Evolutionary conservation across 2,329 filamentous ascomycete genomes (phyloP).

Genomic region (Alternaria postmessia): DNA sequence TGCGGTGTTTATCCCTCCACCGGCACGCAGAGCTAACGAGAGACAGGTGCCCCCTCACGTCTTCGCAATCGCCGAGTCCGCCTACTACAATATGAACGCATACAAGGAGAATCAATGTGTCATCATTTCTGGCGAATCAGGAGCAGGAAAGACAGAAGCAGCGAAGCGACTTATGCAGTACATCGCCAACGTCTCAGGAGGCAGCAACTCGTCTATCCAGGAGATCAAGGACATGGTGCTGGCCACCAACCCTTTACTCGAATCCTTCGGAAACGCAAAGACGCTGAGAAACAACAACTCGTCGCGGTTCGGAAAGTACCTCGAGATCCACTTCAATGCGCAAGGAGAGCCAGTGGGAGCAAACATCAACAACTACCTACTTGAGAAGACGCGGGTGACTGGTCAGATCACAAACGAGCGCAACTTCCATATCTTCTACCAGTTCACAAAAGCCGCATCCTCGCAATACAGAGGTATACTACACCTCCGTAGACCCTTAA

Average conservation of each 20-base stretch:
- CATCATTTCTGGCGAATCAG: constrained; percentile 98
- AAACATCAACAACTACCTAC: constrained; percentile 96
- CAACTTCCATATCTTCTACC: constrained; percentile 99
- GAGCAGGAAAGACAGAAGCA: constrained; percentile 97
- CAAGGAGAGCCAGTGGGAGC: constrained; percentile 93
- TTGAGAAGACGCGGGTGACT: constrained; percentile 94
- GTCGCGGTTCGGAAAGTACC: constrained; percentile 96
- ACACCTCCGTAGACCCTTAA: background rate
- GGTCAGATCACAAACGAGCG: constrained; percentile 95
- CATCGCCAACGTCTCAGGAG: constrained; percentile 95
- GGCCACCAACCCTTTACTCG: constrained; percentile 94
- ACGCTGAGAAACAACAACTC: constrained; percentile 99
- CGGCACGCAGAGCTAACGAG: constrained; percentile 22
- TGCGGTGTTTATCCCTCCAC: constrained; percentile 22
- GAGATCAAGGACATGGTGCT: constrained; percentile 99
- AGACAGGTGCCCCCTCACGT: constrained; percentile 83
- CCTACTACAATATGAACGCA: constrained; percentile 99
- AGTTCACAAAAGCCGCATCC: constrained; percentile 96
- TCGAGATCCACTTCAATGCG: constrained; percentile 94
- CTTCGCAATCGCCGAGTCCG: constrained; percentile 93
- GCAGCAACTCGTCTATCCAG: constrained; percentile 84
- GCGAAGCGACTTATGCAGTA: constrained; percentile 99
- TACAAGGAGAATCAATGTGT: constrained; percentile 99
- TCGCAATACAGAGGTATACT: constrained; percentile 73
- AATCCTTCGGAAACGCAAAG: constrained; percentile 98